Base-by-base conservation (phyloP, 2,329 filamentous ascomycete species). In the Beauveria rudraprayagi region DNA sequence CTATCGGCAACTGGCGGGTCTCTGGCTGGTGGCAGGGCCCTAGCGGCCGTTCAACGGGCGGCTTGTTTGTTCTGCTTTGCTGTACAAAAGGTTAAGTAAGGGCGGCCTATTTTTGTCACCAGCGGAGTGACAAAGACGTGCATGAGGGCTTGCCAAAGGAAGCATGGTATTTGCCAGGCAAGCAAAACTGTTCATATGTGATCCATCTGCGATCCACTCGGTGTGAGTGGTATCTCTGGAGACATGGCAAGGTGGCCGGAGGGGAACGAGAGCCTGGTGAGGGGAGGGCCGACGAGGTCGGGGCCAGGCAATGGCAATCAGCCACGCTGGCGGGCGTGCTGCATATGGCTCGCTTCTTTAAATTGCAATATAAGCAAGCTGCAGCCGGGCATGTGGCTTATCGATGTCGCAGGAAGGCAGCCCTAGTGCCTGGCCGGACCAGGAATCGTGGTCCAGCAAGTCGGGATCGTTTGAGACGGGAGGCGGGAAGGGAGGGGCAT, bases 1-100 rank as follows among this genome's bases (percentile, higher is more conserved):
- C 56, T 48, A 60, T 60, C 56, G 48, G 56, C 56, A 48, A 47
- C 47, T 60, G 44, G 56, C 56, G 56, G 40, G 56, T 60, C 48
- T 46, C 56, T 53, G 48, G 46, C 37, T 43, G 46, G 46, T 14
- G 28, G 19, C 44, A 44, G 55, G 44, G 30, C 48, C 48, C 56
- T 24, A 53, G 48, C 48, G 40, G 48, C 47, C 30, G 48, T 53
- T 19, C 40, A 60, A 46, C 48, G 56, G 46, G 56, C 47, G 47
- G 47, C 56, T 53, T 53, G 47, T 58, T 53, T 53, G 47, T 58
- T 50, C 24, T 51, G 24, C 34, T 24, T 28, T 51, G 56, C 41
- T 28, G 47, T 43, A 14, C 43, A 52, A 43, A 30, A 43, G 34
- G 34, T 37, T 37, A 40, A 43, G 46, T 37, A 24, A 46, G 22